Evolutionary conservation across 2,329 filamentous ascomycete genomes (phyloP), one percentile per base, ranked within the genome.

Genomic region (Xylariales sp.): DNA sequence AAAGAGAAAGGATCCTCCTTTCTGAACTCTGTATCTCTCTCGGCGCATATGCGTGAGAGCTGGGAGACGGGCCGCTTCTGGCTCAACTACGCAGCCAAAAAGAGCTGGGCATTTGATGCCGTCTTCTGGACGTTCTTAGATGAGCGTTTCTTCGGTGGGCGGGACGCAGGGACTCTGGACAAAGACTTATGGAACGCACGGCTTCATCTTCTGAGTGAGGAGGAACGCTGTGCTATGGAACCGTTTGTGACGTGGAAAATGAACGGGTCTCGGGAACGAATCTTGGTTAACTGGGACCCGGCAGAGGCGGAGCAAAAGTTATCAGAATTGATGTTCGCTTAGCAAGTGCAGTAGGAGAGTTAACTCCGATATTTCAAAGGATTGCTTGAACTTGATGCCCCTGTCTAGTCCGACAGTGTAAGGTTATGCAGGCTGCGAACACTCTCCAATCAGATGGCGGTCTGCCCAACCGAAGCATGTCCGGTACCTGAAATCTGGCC

Each of bases 41-140:
- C 59, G 0, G 40, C 30, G n/a, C 48, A 56, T 8, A 66, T 67
- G 61, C 40, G 52, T 5, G 48, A 60, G 23, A 62, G 57, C 41
- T 65, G 60, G 63, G 54, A 60, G 17, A 59, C 44, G 5, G 41
- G 50, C 8, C 44, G 47, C 2, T 63, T 58, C 45, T 55, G 54
- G 54, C 17, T 63, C n/a, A 57, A 49, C 37, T 62, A 62, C 20
- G 61, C 55, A 3, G 56, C 54, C 4, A 56, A 57, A 32, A 62
- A 60, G 27, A 62, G 57, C 38, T 65, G 57, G 57, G 57, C 53
- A 0, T 63, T 66, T 44, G 62, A 67, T 38, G 45, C 47, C 11
- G 42, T 65, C 6, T 66, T 39, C 39, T 66, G 61, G 62, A 59
- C 49, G 37, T 58, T 44, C 40, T 40, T 66, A 13, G 57, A 66